Base-by-base conservation (phyloP, 768 basidiomycete genomes). In the Butyriboletus loyo region DNA sequence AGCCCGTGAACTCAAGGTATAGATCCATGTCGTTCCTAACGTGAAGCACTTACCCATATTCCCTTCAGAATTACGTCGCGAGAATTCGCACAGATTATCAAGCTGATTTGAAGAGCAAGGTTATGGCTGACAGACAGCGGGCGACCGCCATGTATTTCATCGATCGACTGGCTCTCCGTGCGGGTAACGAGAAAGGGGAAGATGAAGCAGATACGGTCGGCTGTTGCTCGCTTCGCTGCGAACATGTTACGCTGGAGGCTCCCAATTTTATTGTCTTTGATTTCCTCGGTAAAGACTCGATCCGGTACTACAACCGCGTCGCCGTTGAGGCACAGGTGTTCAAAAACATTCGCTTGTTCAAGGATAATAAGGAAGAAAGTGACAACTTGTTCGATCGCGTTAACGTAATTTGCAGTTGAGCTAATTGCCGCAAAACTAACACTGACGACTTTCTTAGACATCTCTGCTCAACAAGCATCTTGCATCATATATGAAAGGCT, bases 101-200 rank as follows among this genome's bases (percentile, higher is more conserved):
- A 8, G 75, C 71, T 19, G 92, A 97, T 52, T 75, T 98, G 50
- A 91, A 82, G 73, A 86, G 81, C 47, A 98, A 97, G 70, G 82
- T 93, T 53, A 98, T 93, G 89, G 89, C 86, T 10, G 88, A 92
- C 58, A 86, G 97, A 31, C 96, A 98, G 72, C 86, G 96, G 24
- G 97, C 97, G n/a, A 98, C 96, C 1, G 90, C 97, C 15, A 90
- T 99, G 87, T 99, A 99, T 71, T 92, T 99, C 73, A 98, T 99
- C 64, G 97, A 99, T 72, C 84, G 85, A 65, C 80, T 98, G 32
- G 97, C 97, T 32, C 88, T 99, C 69, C 91, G 97, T 79, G 95
- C 95, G 42, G 97, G 97, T 58, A 98, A 98, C 72, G 97, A 99
- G 75, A 99, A 99, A 72, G 97, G 96, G 39, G 97, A 98, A 64